Evolutionary conservation across 2,329 filamentous ascomycete species (phyloP), one percentile per base, ranked within the genome.

Genomic region (Aspergillus caelatus): DNA sequence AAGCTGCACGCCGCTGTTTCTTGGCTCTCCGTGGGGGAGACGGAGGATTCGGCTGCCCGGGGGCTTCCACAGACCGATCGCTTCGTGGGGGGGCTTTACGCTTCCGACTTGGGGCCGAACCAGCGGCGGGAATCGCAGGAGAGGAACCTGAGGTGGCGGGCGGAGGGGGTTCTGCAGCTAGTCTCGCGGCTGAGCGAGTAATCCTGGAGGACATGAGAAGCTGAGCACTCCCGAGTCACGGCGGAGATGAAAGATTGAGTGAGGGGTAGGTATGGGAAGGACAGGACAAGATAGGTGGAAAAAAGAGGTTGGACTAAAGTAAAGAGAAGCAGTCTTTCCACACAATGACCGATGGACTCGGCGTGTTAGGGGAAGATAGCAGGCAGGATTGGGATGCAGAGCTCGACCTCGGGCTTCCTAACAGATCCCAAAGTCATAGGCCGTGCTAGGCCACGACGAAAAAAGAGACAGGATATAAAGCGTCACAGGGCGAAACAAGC

Each of bases 151-250:
- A 65, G 80, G 69, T 73, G 72, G 79, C 73, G 72, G 82, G 75
- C 68, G 80, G 75, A 70, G 81, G 74, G 68, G 79, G 74, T 70
- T 84, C 85, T 81, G 92, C 91, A 83, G 92, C 92, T 87, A 92
- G 89, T 85, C 93, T 93, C 84, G 94, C 91, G 80, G 94, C 91
- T 75, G 94, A 95, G 85, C 94, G 93, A 85, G 94, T 97, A 75
- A 95, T 89, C 92, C 94, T 97, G 87, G 89, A 84, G 88, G 92
- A 92, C 93, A 97, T 97, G 89, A 94, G 92, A 90, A 84, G 78
- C 68, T 76, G 75, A 70, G 69, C 72, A 75, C 76, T 68, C 65
- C 58, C 28, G 58, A 54, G 43, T 61, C 61, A 70, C 50, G 43
- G 50, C 52, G 58, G 55, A 41, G 61, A 63, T 45, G 53, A 62